Percentiles rank a stretch among this genome's conserved stretches.
These are phyloP conservation scores for Lasiodiplodia gonubiensis DNA, from an alignment of 2,329 filamentous ascomycete genomes.

Conservation along the genomic window DNA sequence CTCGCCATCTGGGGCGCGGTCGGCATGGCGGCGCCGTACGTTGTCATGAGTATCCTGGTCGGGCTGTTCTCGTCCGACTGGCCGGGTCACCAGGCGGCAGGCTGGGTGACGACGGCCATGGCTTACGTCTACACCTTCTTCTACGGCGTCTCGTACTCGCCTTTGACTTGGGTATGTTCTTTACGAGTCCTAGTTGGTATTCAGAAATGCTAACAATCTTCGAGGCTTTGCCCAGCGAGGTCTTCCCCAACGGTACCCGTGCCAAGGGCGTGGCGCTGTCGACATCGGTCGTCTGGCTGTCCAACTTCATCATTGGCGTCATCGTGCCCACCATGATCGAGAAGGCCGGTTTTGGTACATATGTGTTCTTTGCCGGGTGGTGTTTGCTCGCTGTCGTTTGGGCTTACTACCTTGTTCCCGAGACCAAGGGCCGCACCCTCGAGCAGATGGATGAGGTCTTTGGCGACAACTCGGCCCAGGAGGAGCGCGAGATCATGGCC, in stretches of 20 bases:
- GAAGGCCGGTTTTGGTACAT: slow-evolving; percentile 57
- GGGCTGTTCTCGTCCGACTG: slow-evolving; percentile 59
- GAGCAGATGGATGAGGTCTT: slow-evolving; percentile 49
- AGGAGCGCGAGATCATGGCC: slow-evolving; percentile 37
- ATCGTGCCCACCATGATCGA: slow-evolving; percentile 69
- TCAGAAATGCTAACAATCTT: neutral
- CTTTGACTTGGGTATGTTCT: slow-evolving; percentile 42
- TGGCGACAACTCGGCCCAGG: slow-evolving; percentile 39
- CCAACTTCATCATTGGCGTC: slow-evolving; percentile 68
- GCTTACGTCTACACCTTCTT: slow-evolving; percentile 62
- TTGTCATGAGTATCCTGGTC: slow-evolving; percentile 61
- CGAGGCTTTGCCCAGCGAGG: slow-evolving; percentile 27
- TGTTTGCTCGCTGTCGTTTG: slow-evolving; percentile 43
- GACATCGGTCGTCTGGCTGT: slow-evolving; percentile 67
- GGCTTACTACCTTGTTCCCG: slow-evolving; percentile 43
- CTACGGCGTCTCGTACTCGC: slow-evolving; percentile 54
- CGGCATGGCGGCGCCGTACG: slow-evolving; percentile 46
- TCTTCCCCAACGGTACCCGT: slow-evolving; percentile 29
- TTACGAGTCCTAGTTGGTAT: neutral
- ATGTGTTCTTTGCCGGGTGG: slow-evolving; percentile 47
- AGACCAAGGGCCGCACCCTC: slow-evolving; percentile 43
- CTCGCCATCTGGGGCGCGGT: slow-evolving; percentile 31
- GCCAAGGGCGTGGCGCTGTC: slow-evolving; percentile 60
- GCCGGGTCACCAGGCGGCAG: slow-evolving; percentile 56
- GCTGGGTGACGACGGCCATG: slow-evolving; percentile 55